These are phyloP conservation scores for Phanerochaete sordida DNA, from an alignment of 768 basidiomycete species.

Conservation along the genomic window DNA sequence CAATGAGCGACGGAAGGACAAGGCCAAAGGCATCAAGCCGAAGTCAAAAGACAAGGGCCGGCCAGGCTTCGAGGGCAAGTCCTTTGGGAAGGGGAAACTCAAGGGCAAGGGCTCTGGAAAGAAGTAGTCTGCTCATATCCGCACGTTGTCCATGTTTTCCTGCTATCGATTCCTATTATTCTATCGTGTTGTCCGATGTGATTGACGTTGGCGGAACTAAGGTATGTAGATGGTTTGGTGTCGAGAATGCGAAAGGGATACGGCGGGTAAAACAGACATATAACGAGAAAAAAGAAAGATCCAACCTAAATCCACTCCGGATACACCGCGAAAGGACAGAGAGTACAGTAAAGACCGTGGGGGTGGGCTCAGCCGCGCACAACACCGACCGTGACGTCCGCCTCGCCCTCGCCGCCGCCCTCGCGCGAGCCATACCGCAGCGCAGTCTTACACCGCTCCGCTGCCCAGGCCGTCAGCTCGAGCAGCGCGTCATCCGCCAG, in stretches of 20 bases:
- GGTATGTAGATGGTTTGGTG: slow-evolving; percentile 1
- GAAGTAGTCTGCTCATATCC: slow-evolving; percentile 9
- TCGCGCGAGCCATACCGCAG: slow-evolving; percentile 33
- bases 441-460: slow-evolving; percentile 59
- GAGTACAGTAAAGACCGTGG: not conserved
- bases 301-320: not conserved
- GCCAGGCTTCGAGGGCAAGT: slow-evolving; percentile 87
- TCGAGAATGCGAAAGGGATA: not conserved
- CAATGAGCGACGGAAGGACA: slow-evolving; percentile 69
- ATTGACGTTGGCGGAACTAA: not conserved
- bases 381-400: slow-evolving; percentile 71
- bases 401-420: slow-evolving; percentile 31
- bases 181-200: not conserved
- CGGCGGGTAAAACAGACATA: no score
- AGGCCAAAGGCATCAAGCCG: slow-evolving; percentile 51
- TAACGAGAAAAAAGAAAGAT: not conserved
- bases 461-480: slow-evolving; percentile 71
- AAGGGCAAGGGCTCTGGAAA: slow-evolving; percentile 25
- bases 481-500: slow-evolving; percentile 70
- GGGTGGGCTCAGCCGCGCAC: no score
- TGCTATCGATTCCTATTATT: not conserved
- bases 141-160: not conserved
- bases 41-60: slow-evolving; percentile 59
- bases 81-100: slow-evolving; percentile 54
- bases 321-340: not conserved